phyloP scores from a whole-genome alignment of 2,329 filamentous ascomycete genomes.

The Pseudogymnoascus destructans region DNA sequence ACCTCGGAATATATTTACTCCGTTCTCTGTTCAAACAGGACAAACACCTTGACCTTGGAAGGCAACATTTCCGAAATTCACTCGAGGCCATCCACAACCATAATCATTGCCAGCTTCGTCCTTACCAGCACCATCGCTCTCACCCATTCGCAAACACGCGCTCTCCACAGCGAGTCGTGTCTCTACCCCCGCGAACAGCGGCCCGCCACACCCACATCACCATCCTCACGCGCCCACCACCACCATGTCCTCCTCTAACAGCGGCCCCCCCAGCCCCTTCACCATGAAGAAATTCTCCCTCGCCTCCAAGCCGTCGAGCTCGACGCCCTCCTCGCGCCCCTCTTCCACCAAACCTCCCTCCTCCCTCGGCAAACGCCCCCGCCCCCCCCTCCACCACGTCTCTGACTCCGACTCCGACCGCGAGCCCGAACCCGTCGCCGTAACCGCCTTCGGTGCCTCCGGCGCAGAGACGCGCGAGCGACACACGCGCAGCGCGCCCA shows the following conservation, averaged over 20 bases:
- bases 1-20: not conserved
- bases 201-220: not conserved
- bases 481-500: constrained; percentile 27
- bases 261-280: not conserved
- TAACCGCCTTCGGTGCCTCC: not conserved
- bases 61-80: constrained; percentile 6
- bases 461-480: constrained; percentile 3
- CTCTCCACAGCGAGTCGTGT: not conserved
- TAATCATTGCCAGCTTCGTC: not conserved
- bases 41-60: not conserved
- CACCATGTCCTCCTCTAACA: not conserved
- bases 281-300: constrained; percentile 6
- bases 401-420: constrained; percentile 4
- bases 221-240: not conserved
- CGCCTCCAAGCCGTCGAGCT: not conserved
- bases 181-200: not conserved
- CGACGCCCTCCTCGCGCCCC: not conserved
- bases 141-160: not conserved
- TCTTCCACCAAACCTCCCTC: not conserved
- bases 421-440: not conserved
- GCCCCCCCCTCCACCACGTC: not conserved
- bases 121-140: not conserved
- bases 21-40: not conserved
- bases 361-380: not conserved
- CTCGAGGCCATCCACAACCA: not conserved